Conservation (phyloP, 1,139 yeast genomes). For the Taphrina wiesneri region DNA sequence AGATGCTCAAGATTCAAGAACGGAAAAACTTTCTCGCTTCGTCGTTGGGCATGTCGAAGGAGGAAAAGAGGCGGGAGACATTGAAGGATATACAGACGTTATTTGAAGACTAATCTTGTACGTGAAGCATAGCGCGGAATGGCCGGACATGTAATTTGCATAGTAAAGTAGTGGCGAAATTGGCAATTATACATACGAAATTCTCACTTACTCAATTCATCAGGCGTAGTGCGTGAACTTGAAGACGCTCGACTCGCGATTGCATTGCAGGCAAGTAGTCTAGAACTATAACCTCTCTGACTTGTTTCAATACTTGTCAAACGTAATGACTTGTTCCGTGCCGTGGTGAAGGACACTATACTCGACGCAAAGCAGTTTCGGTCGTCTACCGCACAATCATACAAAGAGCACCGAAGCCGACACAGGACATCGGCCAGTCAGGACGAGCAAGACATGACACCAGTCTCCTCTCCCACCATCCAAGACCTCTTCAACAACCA, state of each 20-base stretch:
- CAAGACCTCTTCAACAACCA: neutral
- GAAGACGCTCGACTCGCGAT: neutral
- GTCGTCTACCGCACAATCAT: neutral
- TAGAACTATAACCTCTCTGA: neutral
- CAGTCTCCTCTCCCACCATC: neutral
- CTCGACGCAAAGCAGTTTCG: neutral
- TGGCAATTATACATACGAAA: neutral
- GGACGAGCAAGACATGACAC: neutral
- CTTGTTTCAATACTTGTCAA: neutral
- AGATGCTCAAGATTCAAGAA: constrained; percentile 85
- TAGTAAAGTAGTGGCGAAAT: neutral
- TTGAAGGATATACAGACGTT: constrained; percentile 78
- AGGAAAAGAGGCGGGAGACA: constrained; percentile 68
- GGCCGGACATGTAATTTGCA: neutral
- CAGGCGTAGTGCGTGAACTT: too few species aligned
- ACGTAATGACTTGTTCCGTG: neutral
- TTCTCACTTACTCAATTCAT: neutral
- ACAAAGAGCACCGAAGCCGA: neutral
- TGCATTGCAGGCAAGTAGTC: too few species aligned
- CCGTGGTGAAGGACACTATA: neutral
- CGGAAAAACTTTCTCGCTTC: constrained; percentile 81
- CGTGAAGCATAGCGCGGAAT: too few species aligned
- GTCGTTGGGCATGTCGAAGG: constrained; percentile 77
- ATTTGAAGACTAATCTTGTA: constrained; percentile 52
- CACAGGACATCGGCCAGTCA: too few species aligned